Conservation (phyloP, 2,329 filamentous ascomycete species). For the Colletotrichum tabaci region DNA sequence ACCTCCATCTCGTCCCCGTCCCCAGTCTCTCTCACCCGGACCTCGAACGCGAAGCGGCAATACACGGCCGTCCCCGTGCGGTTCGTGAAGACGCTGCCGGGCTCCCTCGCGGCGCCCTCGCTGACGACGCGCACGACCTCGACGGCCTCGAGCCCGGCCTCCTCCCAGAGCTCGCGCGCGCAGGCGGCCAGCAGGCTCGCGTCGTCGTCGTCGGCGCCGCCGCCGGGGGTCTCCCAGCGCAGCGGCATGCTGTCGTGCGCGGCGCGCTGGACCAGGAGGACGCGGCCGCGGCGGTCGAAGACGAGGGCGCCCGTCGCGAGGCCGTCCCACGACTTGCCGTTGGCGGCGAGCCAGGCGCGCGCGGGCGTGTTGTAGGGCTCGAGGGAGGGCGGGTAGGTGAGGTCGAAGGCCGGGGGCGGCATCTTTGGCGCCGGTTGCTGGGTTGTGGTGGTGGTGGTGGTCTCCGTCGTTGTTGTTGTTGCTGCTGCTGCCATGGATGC, state of each 20-base stretch:
- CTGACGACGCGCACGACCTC: conserved; percentile 47
- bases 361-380: conserved; percentile 42
- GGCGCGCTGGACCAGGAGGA: conserved; percentile 64
- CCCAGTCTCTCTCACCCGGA: conserved; percentile 48
- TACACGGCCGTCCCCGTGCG: conserved; percentile 50
- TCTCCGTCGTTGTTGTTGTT: neutral
- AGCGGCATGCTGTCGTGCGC: conserved; percentile 60
- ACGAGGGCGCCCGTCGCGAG: conserved; percentile 54
- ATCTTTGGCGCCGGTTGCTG: neutral
- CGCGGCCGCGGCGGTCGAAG: conserved; percentile 50
- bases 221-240: conserved; percentile 65
- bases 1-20: conserved; percentile 45
- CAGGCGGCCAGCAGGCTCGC: conserved; percentile 58
- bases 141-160: conserved; percentile 56
- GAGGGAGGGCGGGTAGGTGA: conserved; percentile 42
- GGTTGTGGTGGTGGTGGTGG: neutral
- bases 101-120: conserved; percentile 45
- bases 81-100: conserved; percentile 52
- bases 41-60: conserved; percentile 55
- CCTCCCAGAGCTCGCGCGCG: conserved; percentile 65
- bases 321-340: conserved; percentile 45
- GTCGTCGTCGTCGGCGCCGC: conserved; percentile 61
- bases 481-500: neutral
- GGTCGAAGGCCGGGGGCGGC: conserved; percentile 38
- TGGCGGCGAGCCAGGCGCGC: conserved; percentile 39